Percentiles rank a stretch among this genome's conserved stretches.
phyloP scores from a whole-genome alignment of 176 grass and related monocot species.

The Oryza australiensis region DNA sequence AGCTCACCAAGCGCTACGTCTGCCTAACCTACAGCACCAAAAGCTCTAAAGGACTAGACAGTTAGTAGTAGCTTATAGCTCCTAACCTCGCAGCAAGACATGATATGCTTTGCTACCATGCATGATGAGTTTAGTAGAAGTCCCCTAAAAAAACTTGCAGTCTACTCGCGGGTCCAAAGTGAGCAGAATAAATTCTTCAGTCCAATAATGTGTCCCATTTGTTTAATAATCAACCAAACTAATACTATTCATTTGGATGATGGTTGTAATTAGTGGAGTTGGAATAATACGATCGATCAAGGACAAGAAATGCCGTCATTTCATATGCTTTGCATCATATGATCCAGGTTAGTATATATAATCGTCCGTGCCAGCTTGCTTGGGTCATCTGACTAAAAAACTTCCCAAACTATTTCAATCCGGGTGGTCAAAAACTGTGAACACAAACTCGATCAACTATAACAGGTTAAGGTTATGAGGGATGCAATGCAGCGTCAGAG shows the following conservation, averaged over 20 bases:
- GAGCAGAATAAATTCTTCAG: not conserved
- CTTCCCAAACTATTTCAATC: not conserved
- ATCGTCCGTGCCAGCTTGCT: not conserved
- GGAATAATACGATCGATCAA: not conserved
- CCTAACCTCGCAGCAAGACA: not conserved
- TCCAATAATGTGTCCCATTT: not conserved
- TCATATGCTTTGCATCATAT: not conserved
- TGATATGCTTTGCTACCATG: not conserved
- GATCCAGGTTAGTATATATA: not conserved
- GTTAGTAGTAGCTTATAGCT: slow-evolving; percentile 24
- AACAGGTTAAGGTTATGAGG: not conserved
- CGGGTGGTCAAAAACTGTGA: not conserved
- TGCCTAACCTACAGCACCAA: slow-evolving; percentile 34
- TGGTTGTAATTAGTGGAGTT: not conserved
- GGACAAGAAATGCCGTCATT: not conserved
- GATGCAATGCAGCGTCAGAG: not conserved
- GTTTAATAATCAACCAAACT: not conserved
- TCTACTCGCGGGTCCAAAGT: not conserved
- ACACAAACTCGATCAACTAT: not conserved
- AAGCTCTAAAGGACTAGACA: slow-evolving; percentile 4
- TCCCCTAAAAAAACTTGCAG: not conserved
- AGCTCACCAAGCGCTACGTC: not conserved
- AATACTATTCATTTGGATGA: not conserved
- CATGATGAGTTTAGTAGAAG: not conserved
- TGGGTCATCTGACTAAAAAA: not conserved